These are phyloP conservation scores for Kwoniella dendrophila DNA, from an alignment of 768 basidiomycete genomes.

Conservation along the genomic window DNA sequence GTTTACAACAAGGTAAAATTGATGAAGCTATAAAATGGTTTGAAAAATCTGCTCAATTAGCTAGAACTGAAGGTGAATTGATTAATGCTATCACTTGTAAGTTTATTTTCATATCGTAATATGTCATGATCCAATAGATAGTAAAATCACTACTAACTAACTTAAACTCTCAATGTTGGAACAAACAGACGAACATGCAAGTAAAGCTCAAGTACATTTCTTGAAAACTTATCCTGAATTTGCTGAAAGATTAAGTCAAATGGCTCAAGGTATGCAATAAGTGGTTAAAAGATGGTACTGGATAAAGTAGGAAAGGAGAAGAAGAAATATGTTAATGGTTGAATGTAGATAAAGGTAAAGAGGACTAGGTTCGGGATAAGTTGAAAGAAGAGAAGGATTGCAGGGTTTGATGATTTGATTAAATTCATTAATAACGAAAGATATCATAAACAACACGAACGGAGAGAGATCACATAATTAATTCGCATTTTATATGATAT, in stretches of 20 bases:
- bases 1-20: conserved; percentile 85
- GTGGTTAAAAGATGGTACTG: not conserved
- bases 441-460: not conserved
- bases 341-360: not conserved
- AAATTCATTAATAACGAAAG: not conserved
- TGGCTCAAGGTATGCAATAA: conserved; percentile 49
- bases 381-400: not conserved
- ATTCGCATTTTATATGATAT: conserved; percentile 21
- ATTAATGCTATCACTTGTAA: conserved; percentile 56
- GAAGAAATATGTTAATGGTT: not conserved
- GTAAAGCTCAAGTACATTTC: conserved; percentile 79
- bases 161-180: conserved; percentile 12
- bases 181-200: conserved; percentile 64
- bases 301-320: not conserved
- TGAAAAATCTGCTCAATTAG: conserved; percentile 76
- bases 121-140: too few relatives aligned
- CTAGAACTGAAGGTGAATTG: conserved; percentile 87
- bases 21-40: conserved; percentile 85
- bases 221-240: conserved; percentile 78
- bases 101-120: conserved; percentile 53
- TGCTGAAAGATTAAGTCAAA: conserved; percentile 60
- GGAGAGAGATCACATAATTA: conserved; percentile 1
- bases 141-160: too few relatives aligned
- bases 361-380: too few relatives aligned
- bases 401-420: not conserved